Evolutionary conservation across 805 yeast genomes (phyloP).

Genomic region (Sugiyamaella boreocaroliniensis): DNA sequence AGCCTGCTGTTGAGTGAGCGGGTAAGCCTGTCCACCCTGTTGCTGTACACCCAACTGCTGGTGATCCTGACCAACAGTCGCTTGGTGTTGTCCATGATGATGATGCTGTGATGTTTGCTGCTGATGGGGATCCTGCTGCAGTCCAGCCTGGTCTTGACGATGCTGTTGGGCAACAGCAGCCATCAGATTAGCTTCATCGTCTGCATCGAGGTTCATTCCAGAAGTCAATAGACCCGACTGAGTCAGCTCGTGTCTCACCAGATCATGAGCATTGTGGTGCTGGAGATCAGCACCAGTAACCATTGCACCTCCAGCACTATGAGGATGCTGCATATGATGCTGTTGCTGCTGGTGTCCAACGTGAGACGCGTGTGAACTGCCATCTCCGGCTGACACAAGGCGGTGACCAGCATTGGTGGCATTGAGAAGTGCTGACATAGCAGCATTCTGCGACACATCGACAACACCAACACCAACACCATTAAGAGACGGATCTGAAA

Average conservation of each 20-base stretch:
- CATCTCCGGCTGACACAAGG: constrained; percentile 1
- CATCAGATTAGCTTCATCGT: constrained; percentile 39
- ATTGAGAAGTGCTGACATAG: neutral
- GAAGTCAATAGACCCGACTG: constrained; percentile 7
- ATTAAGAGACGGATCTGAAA: constrained; percentile 16
- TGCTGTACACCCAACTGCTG: neutral
- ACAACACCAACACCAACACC: constrained; percentile 22
- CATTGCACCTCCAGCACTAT: neutral
- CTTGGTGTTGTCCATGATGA: constrained; percentile 17
- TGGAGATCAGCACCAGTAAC: neutral
- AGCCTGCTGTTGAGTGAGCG: constrained; percentile 13
- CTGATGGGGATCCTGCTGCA: constrained; percentile 5
- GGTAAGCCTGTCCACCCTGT: neutral
- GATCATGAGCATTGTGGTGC: neutral
- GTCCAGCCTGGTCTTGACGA: constrained; percentile 21
- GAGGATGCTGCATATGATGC: neutral
- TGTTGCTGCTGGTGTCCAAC: constrained; percentile 11
- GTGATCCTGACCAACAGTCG: constrained; percentile 2
- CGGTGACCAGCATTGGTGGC: neutral
- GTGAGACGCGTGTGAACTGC: neutral
- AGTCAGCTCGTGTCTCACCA: neutral
- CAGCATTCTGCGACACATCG: constrained; percentile 19
- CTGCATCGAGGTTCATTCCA: constrained; percentile 32
- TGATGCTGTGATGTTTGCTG: constrained; percentile 3
- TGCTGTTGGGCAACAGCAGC: constrained; percentile 56